These are phyloP conservation scores for Candida saitoana DNA, from an alignment of 805 yeast genomes.

Conservation along the genomic window DNA sequence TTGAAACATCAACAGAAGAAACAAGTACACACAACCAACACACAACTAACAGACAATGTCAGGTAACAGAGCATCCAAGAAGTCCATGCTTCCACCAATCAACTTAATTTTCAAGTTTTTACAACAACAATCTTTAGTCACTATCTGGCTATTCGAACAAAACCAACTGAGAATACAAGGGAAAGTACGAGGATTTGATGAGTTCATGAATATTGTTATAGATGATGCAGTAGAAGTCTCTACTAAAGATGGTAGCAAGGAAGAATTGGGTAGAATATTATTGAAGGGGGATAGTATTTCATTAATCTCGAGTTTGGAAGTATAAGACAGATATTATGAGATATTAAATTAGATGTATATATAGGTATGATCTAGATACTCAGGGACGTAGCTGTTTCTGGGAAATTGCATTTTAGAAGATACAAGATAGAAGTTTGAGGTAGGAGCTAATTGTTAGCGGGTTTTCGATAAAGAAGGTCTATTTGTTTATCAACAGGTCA, in stretches of 20 bases:
- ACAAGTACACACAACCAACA: background rate
- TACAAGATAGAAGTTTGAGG: too few species aligned
- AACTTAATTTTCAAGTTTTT: slow-evolving; percentile 82
- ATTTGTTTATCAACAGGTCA: too few species aligned
- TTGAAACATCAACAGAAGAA: background rate
- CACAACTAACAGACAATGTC: slow-evolving; percentile 9
- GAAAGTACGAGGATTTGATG: slow-evolving; percentile 87
- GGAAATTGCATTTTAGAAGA: too few species aligned
- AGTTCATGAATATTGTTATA: slow-evolving; percentile 81
- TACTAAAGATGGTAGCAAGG: slow-evolving; percentile 45
- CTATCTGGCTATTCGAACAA: slow-evolving; percentile 90
- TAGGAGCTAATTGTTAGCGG: too few species aligned
- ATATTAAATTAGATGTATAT: too few species aligned
- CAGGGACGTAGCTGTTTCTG: too few species aligned
- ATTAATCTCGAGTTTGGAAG: slow-evolving; percentile 48
- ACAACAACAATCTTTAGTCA: slow-evolving; percentile 75
- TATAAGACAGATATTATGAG: too few species aligned
- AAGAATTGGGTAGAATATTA: slow-evolving; percentile 67
- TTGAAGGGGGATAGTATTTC: slow-evolving; percentile 94
- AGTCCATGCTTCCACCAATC: slow-evolving; percentile 77
- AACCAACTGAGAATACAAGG: slow-evolving; percentile 75
- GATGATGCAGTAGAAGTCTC: slow-evolving; percentile 65
- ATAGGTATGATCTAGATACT: too few species aligned
- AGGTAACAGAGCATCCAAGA: slow-evolving; percentile 13
- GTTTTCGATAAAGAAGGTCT: too few species aligned